Base-by-base conservation (phyloP, 1,284 basidiomycete genomes). In the Xerocomus minutiporus region DNA sequence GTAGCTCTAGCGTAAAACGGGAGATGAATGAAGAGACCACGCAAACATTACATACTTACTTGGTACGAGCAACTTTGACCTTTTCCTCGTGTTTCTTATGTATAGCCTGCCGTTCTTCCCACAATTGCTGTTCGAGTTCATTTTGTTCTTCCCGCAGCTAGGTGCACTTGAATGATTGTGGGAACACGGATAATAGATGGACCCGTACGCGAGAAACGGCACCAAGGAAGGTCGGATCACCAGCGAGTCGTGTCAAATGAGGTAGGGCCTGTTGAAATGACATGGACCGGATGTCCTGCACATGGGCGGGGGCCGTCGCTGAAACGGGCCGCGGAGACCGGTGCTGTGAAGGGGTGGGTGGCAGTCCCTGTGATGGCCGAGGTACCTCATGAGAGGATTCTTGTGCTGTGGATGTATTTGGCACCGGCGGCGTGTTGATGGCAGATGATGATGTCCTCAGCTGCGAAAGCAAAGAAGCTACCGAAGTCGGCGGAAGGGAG, bases 231-330 rank as follows among this genome's bases (percentile, higher is more conserved):
- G 56, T 59, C 26, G 74, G 71, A 61, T 84, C 74, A 48, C 78
- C 75, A 35, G 78, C 73, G 7, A 88, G 73, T 51, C 71, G 71
- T 7, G 80, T 80, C 34, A 84, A 61, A 56, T 71, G 70, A 2
- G 83, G 80, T 20, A 89, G 71, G 1, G 86, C 75, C 58, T 88
- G 81, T 60, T 83, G 83, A 63, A 86, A 88, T 26, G 81, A 76
- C 53, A 76, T 69, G 29, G 68, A 67, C 52, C 74, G 77, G 53
- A 77, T 56, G 61, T 85, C 77, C 48, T 69, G 52, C 28, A 39
- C 59, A 36, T 15, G 50, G 41, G 52, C 46, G 40, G 54, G 48
- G 12, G 54, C 44, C 8, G 66, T 32, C 43, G 53, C 15, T 32
- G 32, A 50, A 29, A 45, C 44, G 46, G 49, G 49, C 55, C 51